A percentile compares a stretch with the other conserved stretches of the same genome.
phyloP scores from a whole-genome alignment of 2,329 filamentous ascomycete genomes.

The Pseudocercospora musae region DNA sequence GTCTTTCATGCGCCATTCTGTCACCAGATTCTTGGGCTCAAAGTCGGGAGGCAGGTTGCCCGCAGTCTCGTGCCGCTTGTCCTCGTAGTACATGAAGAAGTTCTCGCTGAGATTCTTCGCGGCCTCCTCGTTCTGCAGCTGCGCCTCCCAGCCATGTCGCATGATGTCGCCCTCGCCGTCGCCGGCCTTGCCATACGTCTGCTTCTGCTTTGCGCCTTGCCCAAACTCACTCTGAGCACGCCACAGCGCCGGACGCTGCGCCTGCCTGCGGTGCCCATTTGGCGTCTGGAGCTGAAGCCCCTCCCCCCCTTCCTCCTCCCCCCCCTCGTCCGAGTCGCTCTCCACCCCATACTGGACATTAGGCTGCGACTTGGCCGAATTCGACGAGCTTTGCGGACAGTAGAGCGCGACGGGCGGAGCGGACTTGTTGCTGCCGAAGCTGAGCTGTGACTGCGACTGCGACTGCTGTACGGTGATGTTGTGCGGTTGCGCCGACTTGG shows the following conservation, averaged over 20 bases:
- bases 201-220: conserved; percentile 6
- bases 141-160: conserved; percentile 87
- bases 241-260: conserved; percentile 13
- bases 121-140: conserved; percentile 88
- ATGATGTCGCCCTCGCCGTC: conserved; percentile 37
- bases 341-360: conserved; percentile 26
- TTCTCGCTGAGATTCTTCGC: conserved; percentile 69
- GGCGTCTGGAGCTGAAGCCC: conserved; percentile 53
- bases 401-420: conserved; percentile 12
- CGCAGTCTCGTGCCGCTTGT: conserved; percentile 94
- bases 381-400: conserved; percentile 15
- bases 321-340: conserved; percentile 36
- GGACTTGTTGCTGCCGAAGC: conserved; percentile 15
- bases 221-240: conserved; percentile 23
- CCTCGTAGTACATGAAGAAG: conserved; percentile 99
- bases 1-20: conserved; percentile 98
- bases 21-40: conserved; percentile 48
- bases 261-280: conserved; percentile 11
- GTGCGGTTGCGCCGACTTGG: conserved; percentile 31
- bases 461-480: conserved; percentile 17
- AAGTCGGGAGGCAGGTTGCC: conserved; percentile 69
- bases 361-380: conserved; percentile 10
- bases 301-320: conserved; percentile 31
- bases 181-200: not conserved
- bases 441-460: conserved; percentile 2